phyloP scores from a whole-genome alignment of 768 basidiomycete species.

The Suillus brevipes region DNA sequence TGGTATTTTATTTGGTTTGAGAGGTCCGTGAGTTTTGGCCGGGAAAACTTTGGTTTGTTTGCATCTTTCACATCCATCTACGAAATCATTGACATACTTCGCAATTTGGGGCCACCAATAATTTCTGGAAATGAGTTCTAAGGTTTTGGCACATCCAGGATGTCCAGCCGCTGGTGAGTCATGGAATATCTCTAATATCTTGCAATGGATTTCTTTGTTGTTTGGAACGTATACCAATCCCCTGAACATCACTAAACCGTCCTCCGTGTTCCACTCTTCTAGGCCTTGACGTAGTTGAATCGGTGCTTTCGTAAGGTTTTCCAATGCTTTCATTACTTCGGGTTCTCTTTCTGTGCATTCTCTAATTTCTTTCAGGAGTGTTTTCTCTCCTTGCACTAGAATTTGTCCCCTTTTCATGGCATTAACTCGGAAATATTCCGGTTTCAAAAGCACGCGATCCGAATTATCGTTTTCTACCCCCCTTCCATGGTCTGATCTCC shows the following conservation, averaged over 20 bases:
- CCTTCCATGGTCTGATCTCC: neutral
- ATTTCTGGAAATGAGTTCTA: neutral
- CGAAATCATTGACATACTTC: neutral
- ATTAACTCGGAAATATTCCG: too few species aligned
- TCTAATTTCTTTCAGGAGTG: neutral
- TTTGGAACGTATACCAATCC: neutral
- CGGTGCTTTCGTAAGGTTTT: neutral
- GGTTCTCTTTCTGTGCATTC: neutral
- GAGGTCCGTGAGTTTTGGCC: neutral
- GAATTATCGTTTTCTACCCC: neutral
- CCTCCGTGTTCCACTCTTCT: neutral
- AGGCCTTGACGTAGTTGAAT: neutral
- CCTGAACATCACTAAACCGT: neutral
- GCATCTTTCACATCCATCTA: neutral
- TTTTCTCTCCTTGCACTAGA: neutral
- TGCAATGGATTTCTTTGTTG: neutral
- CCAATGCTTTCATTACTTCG: neutral
- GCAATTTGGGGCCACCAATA: neutral
- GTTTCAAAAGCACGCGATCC: neutral
- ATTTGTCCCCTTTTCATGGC: too few species aligned
- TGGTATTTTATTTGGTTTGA: neutral
- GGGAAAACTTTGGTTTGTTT: neutral
- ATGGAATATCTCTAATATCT: neutral
- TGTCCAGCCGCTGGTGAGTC: neutral
- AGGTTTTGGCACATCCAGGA: neutral